A percentile compares a stretch with the other conserved stretches of the same genome.
Evolutionary conservation across 176 grass and related monocot species (phyloP).

Genomic region (Raddia distichophylla): DNA sequence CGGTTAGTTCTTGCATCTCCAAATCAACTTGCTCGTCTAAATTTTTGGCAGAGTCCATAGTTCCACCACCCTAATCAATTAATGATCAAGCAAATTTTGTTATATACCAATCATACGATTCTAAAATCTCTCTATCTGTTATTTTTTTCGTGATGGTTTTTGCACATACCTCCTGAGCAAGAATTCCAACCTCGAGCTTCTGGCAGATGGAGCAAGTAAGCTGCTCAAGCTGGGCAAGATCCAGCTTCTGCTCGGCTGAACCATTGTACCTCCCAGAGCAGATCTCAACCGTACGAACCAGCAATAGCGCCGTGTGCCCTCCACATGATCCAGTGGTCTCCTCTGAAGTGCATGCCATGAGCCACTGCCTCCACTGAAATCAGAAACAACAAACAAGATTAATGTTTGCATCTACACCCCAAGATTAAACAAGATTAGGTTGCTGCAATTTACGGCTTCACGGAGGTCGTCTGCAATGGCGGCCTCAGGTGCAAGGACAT

Average conservation of each 20-base stretch:
- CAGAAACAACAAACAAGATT: too few relatives aligned
- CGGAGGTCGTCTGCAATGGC: neutral
- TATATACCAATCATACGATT: too few relatives aligned
- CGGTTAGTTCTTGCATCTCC: conserved; percentile 36
- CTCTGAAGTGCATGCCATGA: conserved; percentile 25
- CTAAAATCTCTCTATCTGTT: neutral
- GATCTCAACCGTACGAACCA: conserved; percentile 52
- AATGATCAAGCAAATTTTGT: neutral
- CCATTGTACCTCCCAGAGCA: conserved; percentile 35
- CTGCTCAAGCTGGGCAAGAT: conserved; percentile 7
- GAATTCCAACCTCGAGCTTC: conserved; percentile 12
- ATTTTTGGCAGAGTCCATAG: neutral
- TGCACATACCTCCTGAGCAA: conserved; percentile 26
- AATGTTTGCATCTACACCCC: neutral
- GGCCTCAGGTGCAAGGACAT: neutral
- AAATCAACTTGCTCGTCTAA: neutral
- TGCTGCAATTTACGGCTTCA: neutral
- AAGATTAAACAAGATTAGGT: neutral
- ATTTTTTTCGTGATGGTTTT: neutral
- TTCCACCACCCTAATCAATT: neutral
- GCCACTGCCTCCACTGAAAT: conserved; percentile 71
- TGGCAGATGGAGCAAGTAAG: conserved; percentile 51
- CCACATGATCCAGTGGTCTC: neutral
- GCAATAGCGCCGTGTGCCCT: conserved; percentile 35
- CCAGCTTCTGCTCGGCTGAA: neutral